phyloP scores from a whole-genome alignment of 2,329 filamentous ascomycete species.

The Sporothrix protearum region DNA sequence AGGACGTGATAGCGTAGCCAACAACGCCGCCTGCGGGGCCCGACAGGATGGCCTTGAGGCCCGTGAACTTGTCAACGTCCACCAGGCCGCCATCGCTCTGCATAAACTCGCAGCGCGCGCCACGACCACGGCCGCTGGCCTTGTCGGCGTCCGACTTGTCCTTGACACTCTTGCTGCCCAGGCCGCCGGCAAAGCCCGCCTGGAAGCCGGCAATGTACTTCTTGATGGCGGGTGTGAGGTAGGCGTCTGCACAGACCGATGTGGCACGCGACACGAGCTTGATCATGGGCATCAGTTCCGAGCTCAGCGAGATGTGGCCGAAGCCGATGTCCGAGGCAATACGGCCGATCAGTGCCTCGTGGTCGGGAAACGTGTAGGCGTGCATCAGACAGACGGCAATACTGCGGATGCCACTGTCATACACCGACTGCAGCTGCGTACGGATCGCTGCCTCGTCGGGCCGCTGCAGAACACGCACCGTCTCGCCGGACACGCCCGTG shows the following conservation, averaged over 20 bases:
- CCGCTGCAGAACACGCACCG: conserved; percentile 64
- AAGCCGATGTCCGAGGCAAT: conserved; percentile 80
- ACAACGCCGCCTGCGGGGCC: conserved; percentile 92
- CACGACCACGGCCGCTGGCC: conserved; percentile 45
- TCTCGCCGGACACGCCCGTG: conserved; percentile 68
- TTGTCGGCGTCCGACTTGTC: conserved; percentile 42
- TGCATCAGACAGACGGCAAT: conserved; percentile 91
- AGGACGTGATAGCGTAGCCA: conserved; percentile 87
- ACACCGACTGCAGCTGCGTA: conserved; percentile 62
- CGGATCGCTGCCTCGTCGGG: conserved; percentile 57
- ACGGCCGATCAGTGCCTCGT: conserved; percentile 73
- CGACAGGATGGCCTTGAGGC: conserved; percentile 78
- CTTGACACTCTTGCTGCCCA: conserved; percentile 72
- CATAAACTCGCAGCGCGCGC: conserved; percentile 91
- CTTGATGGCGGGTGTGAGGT: conserved; percentile 73
- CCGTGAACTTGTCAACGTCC: conserved; percentile 77
- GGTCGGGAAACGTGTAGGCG: conserved; percentile 83
- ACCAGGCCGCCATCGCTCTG: conserved; percentile 75
- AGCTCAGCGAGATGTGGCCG: conserved; percentile 73
- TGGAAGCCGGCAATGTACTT: conserved; percentile 74
- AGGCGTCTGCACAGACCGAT: conserved; percentile 75
- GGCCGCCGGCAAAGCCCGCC: conserved; percentile 72
- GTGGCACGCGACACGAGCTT: conserved; percentile 73
- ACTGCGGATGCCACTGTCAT: conserved; percentile 68
- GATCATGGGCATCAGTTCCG: conserved; percentile 87